These are phyloP conservation scores for Eucalyptus pauciflora DNA, from an alignment of 345 rosid genomes.

Conservation along the genomic window DNA sequence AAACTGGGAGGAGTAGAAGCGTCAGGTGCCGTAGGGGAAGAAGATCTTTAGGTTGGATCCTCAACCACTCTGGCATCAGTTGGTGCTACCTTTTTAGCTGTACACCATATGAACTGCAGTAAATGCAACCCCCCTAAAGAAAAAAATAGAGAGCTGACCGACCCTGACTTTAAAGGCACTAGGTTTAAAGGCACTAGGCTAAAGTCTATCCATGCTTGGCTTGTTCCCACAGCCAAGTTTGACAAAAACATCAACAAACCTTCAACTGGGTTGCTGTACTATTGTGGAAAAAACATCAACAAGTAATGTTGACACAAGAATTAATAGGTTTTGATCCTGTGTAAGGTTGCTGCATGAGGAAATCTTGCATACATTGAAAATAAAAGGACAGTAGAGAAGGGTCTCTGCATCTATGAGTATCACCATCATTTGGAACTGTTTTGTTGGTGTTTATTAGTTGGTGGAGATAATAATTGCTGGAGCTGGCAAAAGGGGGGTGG, in stretches of 20 bases:
- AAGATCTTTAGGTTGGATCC: not conserved
- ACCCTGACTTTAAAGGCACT: not conserved
- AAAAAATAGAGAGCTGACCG: not conserved
- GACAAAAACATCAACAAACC: not conserved
- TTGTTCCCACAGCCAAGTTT: not conserved
- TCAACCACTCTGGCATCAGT: not conserved
- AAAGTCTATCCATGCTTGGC: not conserved
- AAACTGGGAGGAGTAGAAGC: not conserved
- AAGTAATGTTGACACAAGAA: not conserved
- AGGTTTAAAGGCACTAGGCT: not conserved
- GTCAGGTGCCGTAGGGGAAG: not conserved
- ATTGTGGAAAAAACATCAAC: not conserved
- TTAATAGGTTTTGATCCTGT: not conserved
- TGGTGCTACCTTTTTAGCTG: not conserved
- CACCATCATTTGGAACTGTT: not conserved
- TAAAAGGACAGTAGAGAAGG: not conserved
- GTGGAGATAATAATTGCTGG: not conserved
- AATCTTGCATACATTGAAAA: not conserved
- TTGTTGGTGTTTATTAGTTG: not conserved
- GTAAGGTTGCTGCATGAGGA: not conserved
- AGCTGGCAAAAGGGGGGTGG: not conserved
- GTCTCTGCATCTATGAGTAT: not conserved
- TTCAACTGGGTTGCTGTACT: not conserved
- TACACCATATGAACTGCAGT: not conserved
- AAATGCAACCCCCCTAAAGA: not conserved